Evolutionary conservation across 208 protist species (phyloP).

Genomic region (Acanthamoeba divionensis): DNA sequence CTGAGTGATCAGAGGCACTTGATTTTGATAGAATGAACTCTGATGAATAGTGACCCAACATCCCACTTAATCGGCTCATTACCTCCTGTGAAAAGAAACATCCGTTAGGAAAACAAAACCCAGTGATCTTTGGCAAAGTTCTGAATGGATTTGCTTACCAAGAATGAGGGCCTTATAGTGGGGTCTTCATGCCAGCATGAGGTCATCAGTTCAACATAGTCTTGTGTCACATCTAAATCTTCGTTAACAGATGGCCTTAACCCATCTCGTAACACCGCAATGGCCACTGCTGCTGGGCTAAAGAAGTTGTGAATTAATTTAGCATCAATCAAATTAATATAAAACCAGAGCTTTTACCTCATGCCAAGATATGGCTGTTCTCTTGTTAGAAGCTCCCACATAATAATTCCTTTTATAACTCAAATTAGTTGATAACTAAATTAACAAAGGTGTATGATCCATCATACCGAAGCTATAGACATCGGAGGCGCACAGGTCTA

Average conservation of each 20-base stretch:
- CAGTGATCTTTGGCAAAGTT: background rate
- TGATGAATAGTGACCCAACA: no score
- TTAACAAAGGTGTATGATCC: no score
- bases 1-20: no score
- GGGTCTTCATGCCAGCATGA: conserved; percentile 8
- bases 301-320: background rate
- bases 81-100: background rate
- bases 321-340: background rate
- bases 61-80: background rate
- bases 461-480: conserved; percentile 32
- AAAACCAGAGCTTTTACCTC: background rate
- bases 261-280: background rate
- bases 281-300: background rate
- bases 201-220: background rate
- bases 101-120: background rate
- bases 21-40: no score
- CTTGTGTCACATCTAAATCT: background rate
- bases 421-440: no score
- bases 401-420: no score
- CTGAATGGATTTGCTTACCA: background rate
- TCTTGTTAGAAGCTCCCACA: conserved; percentile 28
- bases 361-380: conserved; percentile 9
- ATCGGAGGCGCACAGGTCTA: background rate
- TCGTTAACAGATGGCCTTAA: background rate
- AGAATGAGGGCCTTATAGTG: background rate